Percentiles rank a stretch among this genome's conserved stretches.
Evolutionary conservation across 331 rosid species (phyloP).

Genomic region (Dryas integrifolia): DNA sequence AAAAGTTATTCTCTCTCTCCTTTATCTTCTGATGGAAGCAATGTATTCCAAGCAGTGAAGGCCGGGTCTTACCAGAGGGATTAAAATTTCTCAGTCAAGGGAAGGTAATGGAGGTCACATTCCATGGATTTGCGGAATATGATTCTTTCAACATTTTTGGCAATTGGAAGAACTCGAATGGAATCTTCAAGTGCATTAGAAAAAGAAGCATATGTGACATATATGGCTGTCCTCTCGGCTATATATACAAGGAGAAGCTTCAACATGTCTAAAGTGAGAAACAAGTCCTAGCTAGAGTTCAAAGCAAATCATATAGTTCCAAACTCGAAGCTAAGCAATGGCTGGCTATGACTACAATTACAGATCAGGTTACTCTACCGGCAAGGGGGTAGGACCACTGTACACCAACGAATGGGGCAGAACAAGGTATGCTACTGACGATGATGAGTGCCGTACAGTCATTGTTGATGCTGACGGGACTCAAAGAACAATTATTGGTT

Average conservation of each 20-base stretch:
- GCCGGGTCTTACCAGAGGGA: no score
- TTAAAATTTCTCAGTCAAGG: neutral
- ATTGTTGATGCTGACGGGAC: conserved; percentile 14
- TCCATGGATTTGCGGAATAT: conserved; percentile 25
- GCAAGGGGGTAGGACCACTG: conserved; percentile 1
- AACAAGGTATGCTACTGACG: conserved; percentile 15
- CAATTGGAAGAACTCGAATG: conserved; percentile 7
- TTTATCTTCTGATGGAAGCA: neutral
- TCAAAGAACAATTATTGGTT: neutral
- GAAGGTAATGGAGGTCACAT: conserved; percentile 18
- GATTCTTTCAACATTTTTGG: conserved; percentile 15
- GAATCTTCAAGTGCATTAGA: neutral
- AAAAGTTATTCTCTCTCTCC: conserved; percentile 7
- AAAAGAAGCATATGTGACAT: neutral
- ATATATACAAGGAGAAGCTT: neutral
- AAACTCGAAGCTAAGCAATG: conserved; percentile 21
- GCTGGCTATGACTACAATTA: conserved; percentile 8
- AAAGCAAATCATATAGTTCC: neutral
- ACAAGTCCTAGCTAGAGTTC: neutral
- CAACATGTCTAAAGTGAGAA: neutral
- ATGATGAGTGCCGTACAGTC: conserved; percentile 3
- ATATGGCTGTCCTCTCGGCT: neutral
- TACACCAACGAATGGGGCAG: conserved; percentile 19
- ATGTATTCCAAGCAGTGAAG: neutral
- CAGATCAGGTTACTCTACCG: conserved; percentile 15